These are phyloP conservation scores for Graphiopsis chlorocephala DNA, from an alignment of 2,329 filamentous ascomycete genomes.

Conservation along the genomic window DNA sequence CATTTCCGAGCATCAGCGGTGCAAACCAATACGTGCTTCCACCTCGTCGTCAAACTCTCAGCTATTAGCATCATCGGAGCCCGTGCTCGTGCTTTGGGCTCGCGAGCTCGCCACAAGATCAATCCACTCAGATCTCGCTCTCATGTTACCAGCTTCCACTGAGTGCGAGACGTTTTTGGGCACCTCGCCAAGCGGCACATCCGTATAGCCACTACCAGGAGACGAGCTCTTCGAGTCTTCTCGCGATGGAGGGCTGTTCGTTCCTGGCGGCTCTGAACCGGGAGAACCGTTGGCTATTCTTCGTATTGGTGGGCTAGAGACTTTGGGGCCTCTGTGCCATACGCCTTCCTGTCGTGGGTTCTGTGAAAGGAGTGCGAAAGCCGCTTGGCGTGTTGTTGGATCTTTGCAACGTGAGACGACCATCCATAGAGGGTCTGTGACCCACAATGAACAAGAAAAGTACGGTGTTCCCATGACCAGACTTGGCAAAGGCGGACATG, in stretches of 20 bases:
- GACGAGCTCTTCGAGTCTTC: background rate
- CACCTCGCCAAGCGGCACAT: constrained; percentile 11
- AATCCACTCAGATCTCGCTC: constrained; percentile 13
- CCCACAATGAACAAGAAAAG: constrained; percentile 33
- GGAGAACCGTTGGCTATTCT: background rate
- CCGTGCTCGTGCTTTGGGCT: background rate
- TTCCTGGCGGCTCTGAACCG: background rate
- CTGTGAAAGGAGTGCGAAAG: constrained; percentile 32
- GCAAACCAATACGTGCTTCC: background rate
- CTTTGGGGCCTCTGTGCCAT: constrained; percentile 32
- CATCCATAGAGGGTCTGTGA: constrained; percentile 37
- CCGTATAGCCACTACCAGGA: background rate
- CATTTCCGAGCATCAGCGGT: background rate
- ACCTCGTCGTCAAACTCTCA: background rate
- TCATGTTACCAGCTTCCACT: constrained; percentile 10
- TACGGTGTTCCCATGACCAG: constrained; percentile 32
- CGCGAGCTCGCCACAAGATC: constrained; percentile 1
- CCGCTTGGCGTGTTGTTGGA: constrained; percentile 31
- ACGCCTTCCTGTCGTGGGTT: constrained; percentile 35
- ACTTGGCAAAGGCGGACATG: constrained; percentile 32
- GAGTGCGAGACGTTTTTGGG: constrained; percentile 6
- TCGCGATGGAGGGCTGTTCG: background rate
- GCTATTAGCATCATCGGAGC: background rate
- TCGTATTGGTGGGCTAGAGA: background rate
- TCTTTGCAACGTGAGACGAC: constrained; percentile 33